These are phyloP conservation scores for Hypoxylon sp. DNA, from an alignment of 2,329 filamentous ascomycete genomes.

Conservation along the genomic window DNA sequence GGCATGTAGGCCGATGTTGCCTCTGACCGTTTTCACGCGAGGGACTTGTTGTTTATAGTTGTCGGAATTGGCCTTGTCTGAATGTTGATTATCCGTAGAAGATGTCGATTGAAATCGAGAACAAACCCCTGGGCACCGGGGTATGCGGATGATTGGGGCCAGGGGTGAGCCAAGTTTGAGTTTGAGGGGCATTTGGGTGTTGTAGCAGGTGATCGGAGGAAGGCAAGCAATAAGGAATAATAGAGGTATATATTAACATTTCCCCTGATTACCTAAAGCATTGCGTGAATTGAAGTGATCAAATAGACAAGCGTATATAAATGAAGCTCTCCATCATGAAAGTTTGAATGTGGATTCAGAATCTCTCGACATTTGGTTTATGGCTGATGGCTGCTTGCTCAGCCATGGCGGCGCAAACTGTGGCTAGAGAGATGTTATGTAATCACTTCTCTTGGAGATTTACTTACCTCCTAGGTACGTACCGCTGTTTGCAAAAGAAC, in stretches of 20 bases:
- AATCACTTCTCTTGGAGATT: not conserved
- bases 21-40: constrained; percentile 26
- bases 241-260: not conserved
- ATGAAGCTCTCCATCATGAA: not conserved
- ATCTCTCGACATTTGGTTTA: not conserved
- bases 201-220: not conserved
- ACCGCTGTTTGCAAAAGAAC: constrained; percentile 5
- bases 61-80: not conserved
- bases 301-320: not conserved
- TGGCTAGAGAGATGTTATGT: not conserved
- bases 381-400: not conserved
- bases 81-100: constrained; percentile 1
- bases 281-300: not conserved
- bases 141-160: not conserved
- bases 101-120: constrained; percentile 21
- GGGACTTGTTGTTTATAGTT: not conserved
- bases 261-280: not conserved
- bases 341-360: not conserved
- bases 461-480: not conserved
- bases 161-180: constrained; percentile 5
- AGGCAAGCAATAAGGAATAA: not conserved
- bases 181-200: constrained; percentile 14
- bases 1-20: constrained; percentile 37
- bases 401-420: not conserved
- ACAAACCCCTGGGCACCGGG: not conserved